Evolutionary conservation across 805 yeast genomes (phyloP), one percentile per base, ranked within the genome.

Genomic region (Jamesozyma jinghongensis): DNA sequence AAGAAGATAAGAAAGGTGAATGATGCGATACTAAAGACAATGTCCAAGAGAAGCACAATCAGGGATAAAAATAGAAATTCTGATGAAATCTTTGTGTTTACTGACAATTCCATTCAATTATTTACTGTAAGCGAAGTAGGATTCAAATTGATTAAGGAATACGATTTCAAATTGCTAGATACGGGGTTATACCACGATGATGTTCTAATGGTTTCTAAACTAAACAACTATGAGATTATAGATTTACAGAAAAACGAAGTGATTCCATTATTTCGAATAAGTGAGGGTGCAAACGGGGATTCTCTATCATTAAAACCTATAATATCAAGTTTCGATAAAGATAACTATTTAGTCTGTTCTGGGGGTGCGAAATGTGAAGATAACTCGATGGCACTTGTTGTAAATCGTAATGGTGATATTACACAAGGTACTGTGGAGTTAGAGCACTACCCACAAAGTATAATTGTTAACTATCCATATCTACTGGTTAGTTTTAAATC

Each of bases 401-500:
- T 61, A 3, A 53, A 57, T 40, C 45, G 49, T 38, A 27, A 49
- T 4, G 65, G 65, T 26, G 61, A 59, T 35, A 55, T 59, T 7
- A 53, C 53, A 5, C 56, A 56, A 29, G 60, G 59, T 11, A 57
- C 62, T 6, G 44, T 57, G 8, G 52, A 54, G 18, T 41, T 59
- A 11, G 54, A 54, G 12, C 45, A 43, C 17, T 61, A 53, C 32
- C 65, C 65, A 2, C 36, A 35, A 3, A 41, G 46, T 36, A 32
- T 57, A 1, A 7, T 50, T 1, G 49, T 56, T 0, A 44, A 49
- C 8, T 50, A 46, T 29, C 63, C 63, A 3, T 53, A 52, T 38
- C 38, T 60, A 8, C 20, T 59, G 8, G 53, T 52, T 1, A 45
- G 45, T 27, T 53, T 42, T 38, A 44, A 41, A n/a, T 31, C 4